Base-by-base conservation (phyloP, 1,284 basidiomycete species). In the Entoloma clypeatum region DNA sequence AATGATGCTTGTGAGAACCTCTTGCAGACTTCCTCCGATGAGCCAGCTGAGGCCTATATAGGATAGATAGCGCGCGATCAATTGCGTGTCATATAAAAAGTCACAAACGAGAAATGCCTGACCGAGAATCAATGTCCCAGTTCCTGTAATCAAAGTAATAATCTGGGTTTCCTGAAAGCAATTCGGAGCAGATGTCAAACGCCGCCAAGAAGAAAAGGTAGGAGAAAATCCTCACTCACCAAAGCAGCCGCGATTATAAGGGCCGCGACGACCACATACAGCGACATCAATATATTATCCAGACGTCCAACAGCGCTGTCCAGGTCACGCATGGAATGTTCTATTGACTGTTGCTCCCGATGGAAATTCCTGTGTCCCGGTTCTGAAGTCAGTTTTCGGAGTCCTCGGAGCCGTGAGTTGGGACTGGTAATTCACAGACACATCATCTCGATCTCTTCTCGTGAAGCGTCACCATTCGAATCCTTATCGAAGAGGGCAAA, bases 311-410 rank as follows among this genome's bases (percentile, higher is more conserved):
- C 89, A 4, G 91, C 92, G 45, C 87, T 90, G 62, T 96, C 92
- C 39, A 95, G 70, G 61, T 95, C 92, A 27, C 82, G 77, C 90
- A 97, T 92, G 8, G 86, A 90, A 54, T 86, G 82, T 49, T 90
- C 84, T 40, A 96, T 77, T 5, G 86, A 82, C 27, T 92, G 64
- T 48, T 92, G 81, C 56, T 95, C 92, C 22, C 88, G 78, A 60
- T 94, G 91, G 44, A 91, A 76, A 39, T 90, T 82, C 60, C 79
- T 82, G 45, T 36, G 3, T 22, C 14, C 5, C 21, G 28, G 41
- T 22, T 27, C 34, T 16, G 17, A n/a, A 35, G 23, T 10, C 4
- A n/a, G 6, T 19, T 36, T 22, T 30, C 27, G 29, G 39, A 18
- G 25, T 16, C 10, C n/a, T 36, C 39, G 45, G 36, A 31, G 40